phyloP scores from a whole-genome alignment of 257 asterid genomes.

The Solanum bulbocastanum region DNA sequence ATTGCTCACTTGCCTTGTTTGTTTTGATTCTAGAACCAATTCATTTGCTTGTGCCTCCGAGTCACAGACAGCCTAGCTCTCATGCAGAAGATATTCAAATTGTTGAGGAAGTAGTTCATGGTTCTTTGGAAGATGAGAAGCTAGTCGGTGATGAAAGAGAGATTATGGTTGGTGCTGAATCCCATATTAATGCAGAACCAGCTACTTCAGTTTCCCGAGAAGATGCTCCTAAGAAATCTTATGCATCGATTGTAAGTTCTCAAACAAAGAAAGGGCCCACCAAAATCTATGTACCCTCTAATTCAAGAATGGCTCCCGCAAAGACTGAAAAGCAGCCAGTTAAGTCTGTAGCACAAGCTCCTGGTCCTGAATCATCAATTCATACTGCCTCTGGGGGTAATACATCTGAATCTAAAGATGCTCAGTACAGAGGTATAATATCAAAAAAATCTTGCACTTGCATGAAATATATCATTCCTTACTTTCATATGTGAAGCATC shows the following conservation, averaged over 20 bases:
- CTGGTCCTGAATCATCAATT: background rate
- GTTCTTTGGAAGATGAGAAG: conserved; percentile 36
- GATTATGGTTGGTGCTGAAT: background rate
- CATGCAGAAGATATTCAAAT: conserved; percentile 28
- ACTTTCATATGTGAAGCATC: background rate
- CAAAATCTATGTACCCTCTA: background rate
- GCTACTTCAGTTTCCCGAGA: background rate
- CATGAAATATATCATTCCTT: background rate
- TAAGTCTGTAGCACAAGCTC: background rate
- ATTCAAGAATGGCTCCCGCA: background rate
- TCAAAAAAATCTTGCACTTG: background rate
- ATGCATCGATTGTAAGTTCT: conserved; percentile 5
- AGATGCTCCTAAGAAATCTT: conserved; percentile 5
- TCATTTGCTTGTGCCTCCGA: conserved; percentile 33
- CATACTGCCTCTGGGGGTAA: background rate
- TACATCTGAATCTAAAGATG: background rate
- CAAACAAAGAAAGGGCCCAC: background rate
- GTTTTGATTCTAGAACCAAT: conserved; percentile 41
- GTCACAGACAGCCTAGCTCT: conserved; percentile 23
- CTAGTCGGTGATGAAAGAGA: conserved; percentile 30
- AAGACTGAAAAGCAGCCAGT: background rate
- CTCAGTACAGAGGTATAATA: background rate
- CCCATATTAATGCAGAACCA: background rate
- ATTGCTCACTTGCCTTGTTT: background rate
- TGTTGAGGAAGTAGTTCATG: conserved; percentile 28